These are phyloP conservation scores for Psilocybe cubensis DNA, from an alignment of 768 basidiomycete species.

Conservation along the genomic window DNA sequence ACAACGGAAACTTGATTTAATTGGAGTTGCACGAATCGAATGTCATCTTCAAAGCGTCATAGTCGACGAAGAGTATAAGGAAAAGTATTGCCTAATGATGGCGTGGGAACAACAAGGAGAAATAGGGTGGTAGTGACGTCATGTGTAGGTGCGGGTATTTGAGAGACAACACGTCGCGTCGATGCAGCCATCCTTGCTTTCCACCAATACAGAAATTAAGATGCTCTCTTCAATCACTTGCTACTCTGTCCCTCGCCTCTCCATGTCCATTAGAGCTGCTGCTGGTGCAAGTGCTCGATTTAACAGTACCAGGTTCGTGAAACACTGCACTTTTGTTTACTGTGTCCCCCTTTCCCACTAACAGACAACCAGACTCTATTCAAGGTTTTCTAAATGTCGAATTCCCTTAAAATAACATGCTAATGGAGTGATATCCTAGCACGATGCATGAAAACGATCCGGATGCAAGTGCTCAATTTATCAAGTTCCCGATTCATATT, in stretches of 20 bases:
- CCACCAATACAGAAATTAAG: neutral
- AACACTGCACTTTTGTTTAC: neutral
- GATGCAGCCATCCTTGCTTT: slow-evolving; percentile 2
- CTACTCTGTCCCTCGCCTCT: slow-evolving; percentile 13
- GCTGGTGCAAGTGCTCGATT: slow-evolving; percentile 12
- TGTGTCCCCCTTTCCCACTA: neutral
- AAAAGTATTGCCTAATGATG: too few relatives aligned
- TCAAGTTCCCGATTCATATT: neutral
- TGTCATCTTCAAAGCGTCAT: too few relatives aligned
- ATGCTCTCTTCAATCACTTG: slow-evolving; percentile 24
- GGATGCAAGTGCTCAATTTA: slow-evolving; percentile 35
- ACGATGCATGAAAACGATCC: slow-evolving; percentile 66
- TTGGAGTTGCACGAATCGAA: too few relatives aligned
- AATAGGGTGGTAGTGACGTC: slow-evolving; percentile 12
- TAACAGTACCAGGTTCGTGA: slow-evolving; percentile 28
- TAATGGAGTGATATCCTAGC: slow-evolving; percentile 29
- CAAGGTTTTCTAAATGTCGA: slow-evolving; percentile 11
- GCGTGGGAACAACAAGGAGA: slow-evolving; percentile 13
- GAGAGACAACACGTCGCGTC: slow-evolving; percentile 5
- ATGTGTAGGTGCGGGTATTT: slow-evolving; percentile 4
- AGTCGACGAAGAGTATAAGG: too few relatives aligned
- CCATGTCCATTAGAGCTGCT: neutral
- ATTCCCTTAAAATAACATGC: neutral
- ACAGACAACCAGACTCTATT: slow-evolving; percentile 7
- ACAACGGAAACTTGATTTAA: too few relatives aligned